A percentile compares a stretch with the other conserved stretches of the same genome.
Evolutionary conservation across 2,329 filamentous ascomycete species (phyloP).

Genomic region (Fusarium sp.): DNA sequence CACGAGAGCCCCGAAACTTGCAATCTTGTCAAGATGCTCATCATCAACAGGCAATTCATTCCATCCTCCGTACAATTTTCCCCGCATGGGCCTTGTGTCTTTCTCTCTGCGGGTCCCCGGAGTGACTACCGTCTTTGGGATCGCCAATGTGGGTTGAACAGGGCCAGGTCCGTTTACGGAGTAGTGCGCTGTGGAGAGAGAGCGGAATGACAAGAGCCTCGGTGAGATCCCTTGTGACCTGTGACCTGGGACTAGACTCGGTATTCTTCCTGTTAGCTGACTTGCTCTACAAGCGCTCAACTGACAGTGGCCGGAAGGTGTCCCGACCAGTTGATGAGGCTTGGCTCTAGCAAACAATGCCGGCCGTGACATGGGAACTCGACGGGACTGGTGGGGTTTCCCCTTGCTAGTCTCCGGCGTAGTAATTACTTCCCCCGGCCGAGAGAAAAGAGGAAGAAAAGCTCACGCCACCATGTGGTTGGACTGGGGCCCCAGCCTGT

Average conservation of each 20-base stretch:
- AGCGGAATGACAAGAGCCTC: background rate
- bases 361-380: background rate
- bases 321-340: background rate
- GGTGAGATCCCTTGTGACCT: background rate
- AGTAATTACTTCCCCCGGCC: constrained; percentile 7
- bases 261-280: background rate
- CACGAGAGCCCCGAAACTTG: background rate
- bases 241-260: background rate
- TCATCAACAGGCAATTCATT: background rate
- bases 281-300: background rate
- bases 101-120: constrained; percentile 2
- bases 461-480: constrained; percentile 11
- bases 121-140: constrained; percentile 16
- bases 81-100: constrained; percentile 8
- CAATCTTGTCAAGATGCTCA: background rate
- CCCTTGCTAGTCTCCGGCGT: background rate
- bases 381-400: constrained; percentile 4
- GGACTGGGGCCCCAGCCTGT: constrained; percentile 6
- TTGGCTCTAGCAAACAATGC: background rate
- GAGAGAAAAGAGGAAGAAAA: background rate
- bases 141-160: background rate
- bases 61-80: constrained; percentile 1
- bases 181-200: background rate
- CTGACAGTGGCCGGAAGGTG: background rate
- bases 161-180: background rate